Percentiles rank a stretch among this genome's conserved stretches.
Conservation (phyloP, 768 basidiomycete species). For the Tulasnella sp. region DNA sequence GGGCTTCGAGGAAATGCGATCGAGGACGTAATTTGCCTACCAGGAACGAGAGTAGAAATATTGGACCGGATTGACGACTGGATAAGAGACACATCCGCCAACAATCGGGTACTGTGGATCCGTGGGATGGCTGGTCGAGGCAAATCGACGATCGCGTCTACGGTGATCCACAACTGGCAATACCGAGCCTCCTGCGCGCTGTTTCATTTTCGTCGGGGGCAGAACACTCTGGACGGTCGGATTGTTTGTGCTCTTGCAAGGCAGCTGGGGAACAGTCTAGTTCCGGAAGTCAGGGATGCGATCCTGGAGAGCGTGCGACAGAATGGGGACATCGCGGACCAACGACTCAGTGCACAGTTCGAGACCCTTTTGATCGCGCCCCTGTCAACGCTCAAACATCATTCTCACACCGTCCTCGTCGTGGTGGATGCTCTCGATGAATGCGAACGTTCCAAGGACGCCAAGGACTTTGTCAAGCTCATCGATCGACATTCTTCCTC, state of each 20-base stretch:
- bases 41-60: neutral
- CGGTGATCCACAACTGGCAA: neutral
- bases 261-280: neutral
- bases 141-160: neutral
- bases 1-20: constrained; percentile 94
- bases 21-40: neutral
- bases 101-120: neutral
- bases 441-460: neutral
- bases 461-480: neutral
- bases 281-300: constrained; percentile 2
- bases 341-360: neutral
- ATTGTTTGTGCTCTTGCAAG: neutral
- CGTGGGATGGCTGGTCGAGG: neutral
- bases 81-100: neutral
- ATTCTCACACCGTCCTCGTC: neutral
- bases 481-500: neutral
- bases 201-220: neutral
- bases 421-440: neutral
- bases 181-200: neutral
- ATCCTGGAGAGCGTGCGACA: neutral
- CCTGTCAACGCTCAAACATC: neutral
- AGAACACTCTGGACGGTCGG: neutral
- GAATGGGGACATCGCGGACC: neutral
- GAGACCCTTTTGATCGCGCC: neutral
- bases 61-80: neutral